Percentiles rank a stretch among this genome's conserved stretches.
Evolutionary conservation across 768 basidiomycete genomes (phyloP).

Genomic region (Nidula microcarpa): DNA sequence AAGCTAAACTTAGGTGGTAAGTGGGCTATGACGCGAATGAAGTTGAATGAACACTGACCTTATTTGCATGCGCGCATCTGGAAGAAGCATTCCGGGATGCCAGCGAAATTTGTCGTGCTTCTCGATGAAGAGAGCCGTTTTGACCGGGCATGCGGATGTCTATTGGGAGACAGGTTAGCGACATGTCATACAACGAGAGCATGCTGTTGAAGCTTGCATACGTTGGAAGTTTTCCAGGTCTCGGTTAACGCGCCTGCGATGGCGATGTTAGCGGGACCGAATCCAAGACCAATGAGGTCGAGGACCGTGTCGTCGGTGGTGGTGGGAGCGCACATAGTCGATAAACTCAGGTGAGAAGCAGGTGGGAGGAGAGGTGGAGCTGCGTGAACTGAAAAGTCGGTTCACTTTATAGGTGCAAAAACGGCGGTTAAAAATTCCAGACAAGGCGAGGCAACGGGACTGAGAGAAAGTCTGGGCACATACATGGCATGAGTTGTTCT

Average conservation of each 20-base stretch:
- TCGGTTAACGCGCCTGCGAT: slow-evolving; percentile 48
- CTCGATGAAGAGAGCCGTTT: slow-evolving; percentile 43
- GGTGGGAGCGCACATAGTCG: slow-evolving; percentile 12
- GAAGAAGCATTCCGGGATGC: slow-evolving; percentile 56
- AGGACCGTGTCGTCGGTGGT: slow-evolving; percentile 17
- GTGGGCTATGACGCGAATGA: neutral
- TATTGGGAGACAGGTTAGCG: neutral
- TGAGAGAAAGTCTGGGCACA: neutral
- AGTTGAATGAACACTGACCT: slow-evolving; percentile 22
- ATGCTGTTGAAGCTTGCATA: slow-evolving; percentile 1
- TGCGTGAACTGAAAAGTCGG: neutral
- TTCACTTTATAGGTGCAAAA: neutral
- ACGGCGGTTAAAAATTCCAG: neutral
- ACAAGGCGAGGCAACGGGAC: neutral
- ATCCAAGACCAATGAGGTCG: slow-evolving; percentile 49
- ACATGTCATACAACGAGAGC: neutral
- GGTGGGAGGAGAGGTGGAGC: slow-evolving; percentile 1
- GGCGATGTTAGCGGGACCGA: slow-evolving; percentile 52
- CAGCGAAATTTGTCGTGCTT: slow-evolving; percentile 43
- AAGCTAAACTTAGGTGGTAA: slow-evolving; percentile 26
- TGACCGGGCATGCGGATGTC: slow-evolving; percentile 8
- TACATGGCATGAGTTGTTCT: neutral
- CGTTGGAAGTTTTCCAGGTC: slow-evolving; percentile 18
- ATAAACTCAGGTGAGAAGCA: neutral
- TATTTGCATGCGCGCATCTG: slow-evolving; percentile 51